Percentiles rank a stretch among this genome's conserved stretches.
phyloP scores from a whole-genome alignment of 257 asterid genomes.

The Salvia splendens region DNA sequence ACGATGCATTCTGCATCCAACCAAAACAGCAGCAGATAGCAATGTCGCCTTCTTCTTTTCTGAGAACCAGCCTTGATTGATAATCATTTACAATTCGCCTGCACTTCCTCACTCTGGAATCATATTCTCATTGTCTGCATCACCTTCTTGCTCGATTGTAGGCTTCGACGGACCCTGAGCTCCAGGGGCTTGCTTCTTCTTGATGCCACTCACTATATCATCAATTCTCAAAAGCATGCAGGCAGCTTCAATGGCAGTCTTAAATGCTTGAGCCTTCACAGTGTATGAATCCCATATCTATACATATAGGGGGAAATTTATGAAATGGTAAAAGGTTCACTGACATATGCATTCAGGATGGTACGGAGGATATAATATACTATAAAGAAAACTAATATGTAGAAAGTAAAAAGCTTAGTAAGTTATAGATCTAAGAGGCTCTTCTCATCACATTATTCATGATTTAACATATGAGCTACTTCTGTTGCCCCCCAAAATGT shows the following conservation, averaged over 20 bases:
- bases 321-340: background rate
- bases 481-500: background rate
- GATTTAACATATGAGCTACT: background rate
- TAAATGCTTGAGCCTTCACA: constrained; percentile 90
- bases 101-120: constrained; percentile 62
- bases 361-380: too few relatives aligned
- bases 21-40: constrained; percentile 32
- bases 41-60: background rate
- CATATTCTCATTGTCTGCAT: constrained; percentile 84
- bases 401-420: too few relatives aligned
- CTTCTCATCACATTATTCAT: background rate
- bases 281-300: constrained; percentile 97
- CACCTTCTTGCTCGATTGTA: constrained; percentile 70
- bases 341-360: background rate
- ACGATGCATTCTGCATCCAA: constrained; percentile 25
- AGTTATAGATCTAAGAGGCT: background rate
- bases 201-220: constrained; percentile 95
- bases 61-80: background rate
- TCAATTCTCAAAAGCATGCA: constrained; percentile 96
- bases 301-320: constrained; percentile 21
- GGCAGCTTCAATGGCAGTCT: constrained; percentile 95
- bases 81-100: constrained; percentile 29
- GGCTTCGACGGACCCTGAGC: constrained; percentile 69
- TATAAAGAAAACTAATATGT: too few relatives aligned
- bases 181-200: constrained; percentile 87